phyloP scores from a whole-genome alignment of 2,329 filamentous ascomycete genomes.

The Verticillium longisporum region DNA sequence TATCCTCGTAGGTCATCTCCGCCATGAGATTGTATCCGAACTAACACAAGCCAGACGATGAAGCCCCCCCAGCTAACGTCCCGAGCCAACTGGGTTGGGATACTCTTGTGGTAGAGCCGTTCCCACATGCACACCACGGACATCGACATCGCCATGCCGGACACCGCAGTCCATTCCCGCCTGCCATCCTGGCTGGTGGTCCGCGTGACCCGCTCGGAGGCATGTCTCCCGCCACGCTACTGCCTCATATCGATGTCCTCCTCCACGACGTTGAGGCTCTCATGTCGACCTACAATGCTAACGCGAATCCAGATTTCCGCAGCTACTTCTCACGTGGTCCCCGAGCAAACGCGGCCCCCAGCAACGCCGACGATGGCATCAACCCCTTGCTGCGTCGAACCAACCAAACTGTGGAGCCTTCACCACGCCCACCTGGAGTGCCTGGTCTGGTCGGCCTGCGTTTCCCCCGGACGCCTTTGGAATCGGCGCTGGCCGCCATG shows the following conservation, averaged over 20 bases:
- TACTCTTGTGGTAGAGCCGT: conserved; percentile 42
- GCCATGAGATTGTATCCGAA: background rate
- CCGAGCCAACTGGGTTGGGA: conserved; percentile 51
- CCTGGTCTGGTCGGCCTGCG: conserved; percentile 48
- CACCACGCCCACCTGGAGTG: conserved; percentile 35
- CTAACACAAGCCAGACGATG: conserved; percentile 23
- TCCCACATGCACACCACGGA: conserved; percentile 34
- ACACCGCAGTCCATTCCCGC: conserved; percentile 55
- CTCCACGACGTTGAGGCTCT: background rate
- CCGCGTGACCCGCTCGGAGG: conserved; percentile 47
- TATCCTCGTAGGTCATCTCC: conserved; percentile 42
- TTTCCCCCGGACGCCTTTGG: conserved; percentile 37
- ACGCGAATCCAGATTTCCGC: conserved; percentile 33
- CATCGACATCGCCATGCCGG: conserved; percentile 44
- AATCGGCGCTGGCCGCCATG: conserved; percentile 15
- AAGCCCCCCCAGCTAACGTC: conserved; percentile 34
- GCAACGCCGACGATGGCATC: conserved; percentile 67
- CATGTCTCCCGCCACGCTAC: conserved; percentile 22
- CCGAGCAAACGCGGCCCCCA: conserved; percentile 44
- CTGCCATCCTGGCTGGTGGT: conserved; percentile 46
- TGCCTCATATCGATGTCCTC: background rate
- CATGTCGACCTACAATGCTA: conserved; percentile 5
- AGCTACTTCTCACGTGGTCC: conserved; percentile 45
- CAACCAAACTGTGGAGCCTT: conserved; percentile 33
- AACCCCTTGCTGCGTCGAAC: conserved; percentile 78